These are phyloP conservation scores for Nasturtium officinale DNA, from an alignment of 345 rosid species.

Conservation along the genomic window DNA sequence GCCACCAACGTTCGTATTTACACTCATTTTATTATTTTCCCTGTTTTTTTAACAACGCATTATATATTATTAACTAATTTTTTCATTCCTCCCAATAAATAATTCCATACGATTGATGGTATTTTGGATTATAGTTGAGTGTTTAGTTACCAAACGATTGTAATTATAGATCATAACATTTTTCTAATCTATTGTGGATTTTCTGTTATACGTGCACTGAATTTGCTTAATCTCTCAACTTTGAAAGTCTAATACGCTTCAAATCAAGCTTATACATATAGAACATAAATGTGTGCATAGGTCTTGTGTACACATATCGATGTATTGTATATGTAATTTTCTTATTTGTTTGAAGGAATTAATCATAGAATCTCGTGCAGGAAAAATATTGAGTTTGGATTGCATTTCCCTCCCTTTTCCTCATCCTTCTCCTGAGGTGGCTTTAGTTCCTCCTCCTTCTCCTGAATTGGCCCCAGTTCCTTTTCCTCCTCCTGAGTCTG, in stretches of 20 bases:
- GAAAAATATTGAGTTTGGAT: conserved; percentile 4
- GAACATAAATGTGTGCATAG: neutral
- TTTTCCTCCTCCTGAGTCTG: neutral
- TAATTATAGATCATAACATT: neutral
- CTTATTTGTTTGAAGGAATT: neutral
- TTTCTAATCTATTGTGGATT: neutral
- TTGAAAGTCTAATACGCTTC: neutral
- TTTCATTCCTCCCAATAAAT: neutral
- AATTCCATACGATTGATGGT: neutral
- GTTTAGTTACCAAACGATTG: neutral
- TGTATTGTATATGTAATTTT: neutral
- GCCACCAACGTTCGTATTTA: too few species aligned
- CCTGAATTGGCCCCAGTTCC: too few species aligned
- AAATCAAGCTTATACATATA: neutral
- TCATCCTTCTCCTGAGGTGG: neutral
- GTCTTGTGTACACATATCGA: neutral
- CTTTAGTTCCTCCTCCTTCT: neutral
- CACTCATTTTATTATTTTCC: too few species aligned
- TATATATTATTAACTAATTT: neutral
- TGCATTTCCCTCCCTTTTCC: neutral
- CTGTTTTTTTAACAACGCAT: too few species aligned
- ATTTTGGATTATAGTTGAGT: neutral
- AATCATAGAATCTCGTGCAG: neutral
- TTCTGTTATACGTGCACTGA: neutral
- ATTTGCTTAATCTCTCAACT: neutral